Percentiles rank a stretch among this genome's conserved stretches.
Conservation (phyloP, 2,329 filamentous ascomycete genomes). For the Teratosphaeria epicoccoides region DNA sequence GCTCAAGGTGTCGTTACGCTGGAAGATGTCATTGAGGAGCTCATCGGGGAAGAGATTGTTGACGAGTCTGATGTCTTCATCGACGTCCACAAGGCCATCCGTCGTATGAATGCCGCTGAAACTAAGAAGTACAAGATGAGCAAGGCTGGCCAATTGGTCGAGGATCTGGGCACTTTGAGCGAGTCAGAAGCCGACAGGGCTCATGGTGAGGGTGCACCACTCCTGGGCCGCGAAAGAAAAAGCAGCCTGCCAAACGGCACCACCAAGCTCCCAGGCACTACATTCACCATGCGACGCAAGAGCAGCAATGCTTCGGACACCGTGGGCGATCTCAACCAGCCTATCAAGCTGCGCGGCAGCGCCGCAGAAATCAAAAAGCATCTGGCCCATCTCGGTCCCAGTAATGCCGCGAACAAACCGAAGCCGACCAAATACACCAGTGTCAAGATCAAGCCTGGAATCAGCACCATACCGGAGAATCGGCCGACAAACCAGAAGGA, state of each 20-base stretch:
- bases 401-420: slow-evolving; percentile 50
- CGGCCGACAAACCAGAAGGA: slow-evolving; percentile 9
- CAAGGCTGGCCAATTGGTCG: slow-evolving; percentile 4
- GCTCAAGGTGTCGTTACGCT: slow-evolving; percentile 89
- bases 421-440: slow-evolving; percentile 50
- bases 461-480: slow-evolving; percentile 33
- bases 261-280: slow-evolving; percentile 18
- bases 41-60: slow-evolving; percentile 99
- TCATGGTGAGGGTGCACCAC: slow-evolving; percentile 19
- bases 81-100: slow-evolving; percentile 95
- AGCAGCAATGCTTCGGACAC: slow-evolving; percentile 32
- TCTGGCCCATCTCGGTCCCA: slow-evolving; percentile 53
- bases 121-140: slow-evolving; percentile 41
- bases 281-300: slow-evolving; percentile 35
- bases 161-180: slow-evolving; percentile 7
- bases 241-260: slow-evolving; percentile 28
- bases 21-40: slow-evolving; percentile 95
- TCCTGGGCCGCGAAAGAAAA: slow-evolving; percentile 17
- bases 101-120: slow-evolving; percentile 75
- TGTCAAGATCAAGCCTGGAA: slow-evolving; percentile 55
- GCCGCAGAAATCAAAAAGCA: slow-evolving; percentile 49
- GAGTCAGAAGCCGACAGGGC: slow-evolving; percentile 13
- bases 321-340: slow-evolving; percentile 14
- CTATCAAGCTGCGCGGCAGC: slow-evolving; percentile 37
- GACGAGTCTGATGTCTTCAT: slow-evolving; percentile 98